Evolutionary conservation across 2,329 filamentous ascomycete species (phyloP).

Genomic region (Fusarium sp.): DNA sequence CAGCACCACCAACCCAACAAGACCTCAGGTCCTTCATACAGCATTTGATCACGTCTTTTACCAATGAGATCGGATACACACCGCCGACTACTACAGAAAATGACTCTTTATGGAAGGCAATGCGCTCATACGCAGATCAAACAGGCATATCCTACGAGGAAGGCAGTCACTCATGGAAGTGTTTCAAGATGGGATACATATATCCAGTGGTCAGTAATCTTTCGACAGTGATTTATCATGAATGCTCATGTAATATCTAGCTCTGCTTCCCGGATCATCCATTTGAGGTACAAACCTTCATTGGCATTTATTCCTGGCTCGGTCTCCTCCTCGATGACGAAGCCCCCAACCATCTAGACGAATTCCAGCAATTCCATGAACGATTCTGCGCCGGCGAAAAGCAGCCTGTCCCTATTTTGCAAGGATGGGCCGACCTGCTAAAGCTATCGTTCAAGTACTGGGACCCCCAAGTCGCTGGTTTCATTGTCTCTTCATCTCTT

Average conservation of each 20-base stretch:
- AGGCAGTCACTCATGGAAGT: constrained; percentile 17
- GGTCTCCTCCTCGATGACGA: constrained; percentile 25
- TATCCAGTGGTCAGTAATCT: constrained; percentile 13
- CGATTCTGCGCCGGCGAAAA: constrained; percentile 1
- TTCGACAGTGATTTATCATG: fast-evolving
- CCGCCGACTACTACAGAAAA: background rate
- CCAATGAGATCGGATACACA: constrained; percentile 4
- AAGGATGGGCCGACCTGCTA: constrained; percentile 28
- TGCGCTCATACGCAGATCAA: constrained; percentile 2
- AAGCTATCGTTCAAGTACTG: constrained; percentile 6
- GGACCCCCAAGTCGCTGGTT: constrained; percentile 23
- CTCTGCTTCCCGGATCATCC: constrained; percentile 28
- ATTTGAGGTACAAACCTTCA: constrained; percentile 11
- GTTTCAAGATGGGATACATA: constrained; percentile 16
- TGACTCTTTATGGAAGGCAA: constrained; percentile 3
- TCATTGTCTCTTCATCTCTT: constrained; percentile 15
- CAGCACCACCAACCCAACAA: background rate
- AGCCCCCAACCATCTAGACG: background rate
- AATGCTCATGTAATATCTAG: background rate
- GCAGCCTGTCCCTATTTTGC: constrained; percentile 5
- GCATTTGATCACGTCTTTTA: constrained; percentile 14
- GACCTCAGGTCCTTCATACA: background rate
- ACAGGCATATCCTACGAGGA: constrained; percentile 9
- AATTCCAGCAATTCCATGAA: constrained; percentile 19
- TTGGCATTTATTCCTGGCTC: constrained; percentile 22